Percentiles rank a stretch among this genome's conserved stretches.
These are phyloP conservation scores for Emergomyces africanus DNA, from an alignment of 2,329 filamentous ascomycete species.

Conservation along the genomic window DNA sequence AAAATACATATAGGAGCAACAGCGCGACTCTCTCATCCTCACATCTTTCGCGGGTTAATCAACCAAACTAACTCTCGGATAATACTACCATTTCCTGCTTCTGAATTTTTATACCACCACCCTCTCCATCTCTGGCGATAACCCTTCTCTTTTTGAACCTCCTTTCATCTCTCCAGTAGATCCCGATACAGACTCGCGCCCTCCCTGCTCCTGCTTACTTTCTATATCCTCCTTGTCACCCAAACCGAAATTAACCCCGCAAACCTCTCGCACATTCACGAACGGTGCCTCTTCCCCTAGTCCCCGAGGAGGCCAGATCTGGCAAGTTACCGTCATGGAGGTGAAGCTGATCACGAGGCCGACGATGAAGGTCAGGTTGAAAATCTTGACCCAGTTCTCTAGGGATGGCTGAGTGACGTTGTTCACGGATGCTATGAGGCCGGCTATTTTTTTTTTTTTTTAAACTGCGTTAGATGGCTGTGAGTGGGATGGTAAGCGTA, in stretches of 20 bases:
- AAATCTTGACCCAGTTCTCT: constrained; percentile 13
- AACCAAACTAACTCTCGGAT: neutral
- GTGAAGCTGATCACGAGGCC: constrained; percentile 13
- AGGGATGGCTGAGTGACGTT: constrained; percentile 2
- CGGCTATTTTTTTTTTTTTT: constrained; percentile 7
- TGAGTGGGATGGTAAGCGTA: neutral
- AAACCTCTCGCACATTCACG: neutral
- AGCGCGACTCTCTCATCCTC: no score
- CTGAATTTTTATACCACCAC: neutral
- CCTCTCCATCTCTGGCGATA: neutral
- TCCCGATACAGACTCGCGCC: neutral
- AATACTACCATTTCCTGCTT: neutral
- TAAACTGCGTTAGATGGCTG: neutral
- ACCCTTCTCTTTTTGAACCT: neutral
- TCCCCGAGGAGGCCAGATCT: constrained; percentile 12
- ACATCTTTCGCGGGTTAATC: no score
- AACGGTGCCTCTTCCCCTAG: constrained; percentile 12
- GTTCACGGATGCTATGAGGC: constrained; percentile 14
- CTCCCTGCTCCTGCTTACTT: neutral
- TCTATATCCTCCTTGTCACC: neutral
- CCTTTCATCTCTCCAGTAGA: neutral
- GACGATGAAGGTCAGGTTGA: constrained; percentile 16
- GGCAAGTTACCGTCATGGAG: constrained; percentile 9
- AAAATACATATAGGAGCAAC: no score
- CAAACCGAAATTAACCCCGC: neutral